Base-by-base conservation (phyloP, 176 grass and related monocot genomes). In the Eleusine indica region DNA sequence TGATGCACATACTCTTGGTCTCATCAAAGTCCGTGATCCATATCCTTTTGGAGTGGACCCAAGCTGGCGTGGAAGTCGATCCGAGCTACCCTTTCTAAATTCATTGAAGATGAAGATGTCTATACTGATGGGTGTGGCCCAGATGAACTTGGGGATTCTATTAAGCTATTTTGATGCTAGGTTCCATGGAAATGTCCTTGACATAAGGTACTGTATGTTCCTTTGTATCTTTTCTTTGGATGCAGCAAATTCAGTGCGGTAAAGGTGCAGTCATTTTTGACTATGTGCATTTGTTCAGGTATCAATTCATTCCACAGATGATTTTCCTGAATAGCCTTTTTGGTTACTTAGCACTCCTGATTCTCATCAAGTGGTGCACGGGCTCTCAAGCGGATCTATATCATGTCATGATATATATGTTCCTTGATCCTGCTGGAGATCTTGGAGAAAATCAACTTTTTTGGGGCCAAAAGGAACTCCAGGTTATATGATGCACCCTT, bases 331-430 rank as follows among this genome's bases (percentile, higher is more conserved):
- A 99, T 72, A 94, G 97, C 85, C 93, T 99, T 51, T 99, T 99
- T 90, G 93, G 97, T 66, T 99, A 99, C 79, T 92, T 99, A 63
- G 83, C 97, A 47, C 91, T 99, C 41, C 90, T 99, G 70, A 96
- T 99, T 90, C 66, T 99, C 71, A 86, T 96, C 71, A 99, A 99
- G 76, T 99, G 97, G 97, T 96, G 93, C 88, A 89, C 87, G 35
- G 97, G 97, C 3, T 99, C 97, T 86, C 84, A 94, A 94, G 87
- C 97, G 62, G 97, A 99, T 88, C 73, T 99, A 13, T 99, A 99
- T 91, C 97, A 99, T 79, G 97, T 99, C 11, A 99, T 99, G 97
- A 99, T 99, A 91, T 99, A 99, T 85, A 99, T 99, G 97, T 99
- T 99, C 78, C 91, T 99, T 73, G 93, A 99, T 78, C 97, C 97